Conservation (phyloP, 371 early-diverging fungal genomes). For the Conidiobolus incongruus region DNA sequence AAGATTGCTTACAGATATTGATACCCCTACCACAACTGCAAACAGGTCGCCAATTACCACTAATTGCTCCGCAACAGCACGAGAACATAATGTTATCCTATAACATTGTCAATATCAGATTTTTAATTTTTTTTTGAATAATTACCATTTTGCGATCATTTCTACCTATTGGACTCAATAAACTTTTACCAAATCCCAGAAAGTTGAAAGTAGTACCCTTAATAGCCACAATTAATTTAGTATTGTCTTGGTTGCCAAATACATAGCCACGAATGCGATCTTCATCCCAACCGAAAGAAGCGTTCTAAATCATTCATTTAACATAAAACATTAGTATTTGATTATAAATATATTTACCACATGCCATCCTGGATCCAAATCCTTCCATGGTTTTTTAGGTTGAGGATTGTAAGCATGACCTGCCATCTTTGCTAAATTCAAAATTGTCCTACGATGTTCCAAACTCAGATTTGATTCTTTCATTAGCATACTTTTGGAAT, state of each 20-base stretch:
- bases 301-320: conserved; percentile 18
- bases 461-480: background rate
- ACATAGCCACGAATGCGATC: conserved; percentile 70
- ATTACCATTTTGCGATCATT: conserved; percentile 52
- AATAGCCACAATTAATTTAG: conserved; percentile 43
- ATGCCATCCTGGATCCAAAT: conserved; percentile 1
- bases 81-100: conserved; percentile 81
- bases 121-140: conserved; percentile 2
- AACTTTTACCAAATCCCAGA: conserved; percentile 32
- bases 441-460: background rate
- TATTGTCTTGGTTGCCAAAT: conserved; percentile 33
- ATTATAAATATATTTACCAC: background rate
- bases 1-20: conserved; percentile 7
- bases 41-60: conserved; percentile 48
- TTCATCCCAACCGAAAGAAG: conserved; percentile 66
- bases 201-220: conserved; percentile 67
- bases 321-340: background rate
- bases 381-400: conserved; percentile 3
- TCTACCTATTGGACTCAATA: conserved; percentile 8
- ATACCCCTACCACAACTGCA: conserved; percentile 46
- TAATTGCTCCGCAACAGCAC: conserved; percentile 82
- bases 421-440: conserved; percentile 4
- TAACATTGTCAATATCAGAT: too few relatives aligned
- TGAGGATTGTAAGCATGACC: conserved; percentile 1
- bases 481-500: too few relatives aligned